Evolutionary conservation across 257 asterid genomes (phyloP), one percentile per base, ranked within the genome.

Genomic region (Paraleonurus japonicus): DNA sequence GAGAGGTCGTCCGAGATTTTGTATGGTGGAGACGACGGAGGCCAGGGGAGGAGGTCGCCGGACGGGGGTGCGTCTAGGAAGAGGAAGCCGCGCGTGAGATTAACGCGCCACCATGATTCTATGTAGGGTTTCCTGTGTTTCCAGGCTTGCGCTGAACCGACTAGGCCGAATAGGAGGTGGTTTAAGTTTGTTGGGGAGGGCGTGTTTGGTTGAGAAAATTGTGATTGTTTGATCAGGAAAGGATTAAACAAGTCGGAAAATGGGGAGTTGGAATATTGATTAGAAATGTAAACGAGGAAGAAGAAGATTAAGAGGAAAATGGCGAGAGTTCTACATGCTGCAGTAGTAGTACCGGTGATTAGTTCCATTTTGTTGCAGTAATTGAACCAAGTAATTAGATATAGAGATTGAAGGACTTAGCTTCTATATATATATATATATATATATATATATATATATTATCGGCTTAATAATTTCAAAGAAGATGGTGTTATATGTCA

Each of bases 81-180:
- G 0, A 86, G 65, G 13, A 62, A 59, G 3, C 91, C 88, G 2
- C 84, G 80, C 2, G 87, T 83, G 2, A 10, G 50, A 19, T 79
- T 79, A 3, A 88, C 84, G 17, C 82, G 66, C 87, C 88, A 81
- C 91, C 91, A 83, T 20, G 88, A 81, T 53, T 86, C 79, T 3
- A 81, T 83, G 74, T 86, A 86, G 2, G 72, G 22, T 20, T 77
- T 76, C 5, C 88, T 55, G 19, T 77, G 67, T 20, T 72, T 76
- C 84, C 85, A 86, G 0, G 84, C 84, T 23, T 61, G 37, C 20
- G 77, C 88, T 0, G 86, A 86, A 10, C 88, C 88, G 2, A 83
- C 83, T 0, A 85, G 85, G 47, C 90, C 86, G 61, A 85, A 78
- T 1, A 77, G 80, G 20, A 85, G 83, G 77, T 85, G 86, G 61